Evolutionary conservation across 352 stramenopile genomes (phyloP).

Genomic region (Phytopythium cucurbitacearum): DNA sequence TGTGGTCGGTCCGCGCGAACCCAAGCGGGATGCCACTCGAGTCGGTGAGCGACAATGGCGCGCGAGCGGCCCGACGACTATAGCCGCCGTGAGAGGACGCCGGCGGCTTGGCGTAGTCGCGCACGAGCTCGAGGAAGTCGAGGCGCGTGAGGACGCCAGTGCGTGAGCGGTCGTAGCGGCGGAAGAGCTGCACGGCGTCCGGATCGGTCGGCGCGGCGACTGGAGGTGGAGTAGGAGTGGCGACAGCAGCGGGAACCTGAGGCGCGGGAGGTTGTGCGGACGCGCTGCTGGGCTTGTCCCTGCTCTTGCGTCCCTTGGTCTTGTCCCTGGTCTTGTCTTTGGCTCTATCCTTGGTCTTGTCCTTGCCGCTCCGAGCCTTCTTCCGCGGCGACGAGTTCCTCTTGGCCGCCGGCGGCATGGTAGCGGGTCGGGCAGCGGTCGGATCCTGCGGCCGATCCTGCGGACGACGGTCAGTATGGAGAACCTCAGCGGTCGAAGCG

Average conservation of each 20-base stretch:
- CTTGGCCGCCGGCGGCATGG: conserved; percentile 15
- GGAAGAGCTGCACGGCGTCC: conserved; percentile 78
- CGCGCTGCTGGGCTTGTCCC: conserved; percentile 5
- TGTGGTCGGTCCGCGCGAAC: conserved; percentile 62
- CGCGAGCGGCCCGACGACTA: conserved; percentile 9
- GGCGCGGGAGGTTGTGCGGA: background rate
- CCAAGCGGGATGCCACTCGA: conserved; percentile 60
- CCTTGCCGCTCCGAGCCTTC: conserved; percentile 20
- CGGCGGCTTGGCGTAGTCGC: conserved; percentile 50
- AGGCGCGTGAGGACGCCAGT: conserved; percentile 42
- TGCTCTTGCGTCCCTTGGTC: conserved; percentile 16
- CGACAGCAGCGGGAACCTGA: background rate
- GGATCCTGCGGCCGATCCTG: no score
- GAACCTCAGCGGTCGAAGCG: no score
- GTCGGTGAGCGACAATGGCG: conserved; percentile 60
- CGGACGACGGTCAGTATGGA: no score
- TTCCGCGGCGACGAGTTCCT: conserved; percentile 11
- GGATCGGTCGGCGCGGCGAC: conserved; percentile 23
- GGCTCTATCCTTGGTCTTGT: conserved; percentile 10
- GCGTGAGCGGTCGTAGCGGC: conserved; percentile 63
- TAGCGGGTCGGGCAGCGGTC: no score
- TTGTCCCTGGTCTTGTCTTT: conserved; percentile 37
- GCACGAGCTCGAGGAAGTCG: conserved; percentile 70
- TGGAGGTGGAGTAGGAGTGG: conserved; percentile 1
- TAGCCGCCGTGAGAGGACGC: conserved; percentile 4